Conservation (phyloP, 2,329 filamentous ascomycete species). For the Diaporthe sp. region DNA sequence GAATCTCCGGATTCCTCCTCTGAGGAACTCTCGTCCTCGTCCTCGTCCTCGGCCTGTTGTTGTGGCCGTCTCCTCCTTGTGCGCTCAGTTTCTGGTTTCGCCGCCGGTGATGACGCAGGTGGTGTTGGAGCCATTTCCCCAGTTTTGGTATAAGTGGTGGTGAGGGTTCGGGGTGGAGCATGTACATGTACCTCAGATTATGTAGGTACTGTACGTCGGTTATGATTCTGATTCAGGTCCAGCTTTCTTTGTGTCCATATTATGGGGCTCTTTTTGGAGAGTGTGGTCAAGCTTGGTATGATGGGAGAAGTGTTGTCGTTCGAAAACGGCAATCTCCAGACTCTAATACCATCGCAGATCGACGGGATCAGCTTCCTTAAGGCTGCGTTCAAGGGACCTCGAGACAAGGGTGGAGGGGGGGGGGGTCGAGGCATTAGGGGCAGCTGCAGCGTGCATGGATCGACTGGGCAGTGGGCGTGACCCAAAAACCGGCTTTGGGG, state of each 20-base stretch:
- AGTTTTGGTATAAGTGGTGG: constrained; percentile 2
- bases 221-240: neutral
- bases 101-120: constrained; percentile 31
- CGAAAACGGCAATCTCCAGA: constrained; percentile 26
- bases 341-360: constrained; percentile 25
- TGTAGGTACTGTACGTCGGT: neutral
- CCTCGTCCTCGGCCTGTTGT: neutral
- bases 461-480: neutral
- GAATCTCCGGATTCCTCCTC: constrained; percentile 10
- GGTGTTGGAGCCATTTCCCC: constrained; percentile 34
- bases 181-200: neutral
- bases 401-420: neutral
- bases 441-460: constrained; percentile 10
- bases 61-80: constrained; percentile 30
- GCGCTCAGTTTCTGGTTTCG: neutral
- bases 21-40: neutral
- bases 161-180: constrained; percentile 20
- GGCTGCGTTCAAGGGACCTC: constrained; percentile 13
- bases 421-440: neutral
- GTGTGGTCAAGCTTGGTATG: neutral
- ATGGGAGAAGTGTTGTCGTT: neutral
- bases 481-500: constrained; percentile 36
- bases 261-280: neutral
- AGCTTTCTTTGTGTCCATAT: neutral
- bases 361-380: constrained; percentile 31